Base-by-base conservation (phyloP, 208 protist species). In the Trypanosoma cruzi region DNA sequence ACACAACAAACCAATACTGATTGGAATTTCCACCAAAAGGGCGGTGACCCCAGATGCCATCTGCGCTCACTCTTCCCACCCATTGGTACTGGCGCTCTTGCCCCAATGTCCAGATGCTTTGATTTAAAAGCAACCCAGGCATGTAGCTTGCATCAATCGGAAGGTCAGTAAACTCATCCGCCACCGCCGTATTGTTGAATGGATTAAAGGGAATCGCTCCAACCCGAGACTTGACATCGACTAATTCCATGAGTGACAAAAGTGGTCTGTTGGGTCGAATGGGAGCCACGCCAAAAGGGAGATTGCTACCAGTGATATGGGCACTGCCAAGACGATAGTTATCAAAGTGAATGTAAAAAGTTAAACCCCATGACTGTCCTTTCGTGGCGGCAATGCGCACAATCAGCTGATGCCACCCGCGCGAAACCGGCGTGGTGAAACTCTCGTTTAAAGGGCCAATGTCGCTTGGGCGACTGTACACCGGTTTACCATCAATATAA, bases 201-300 rank as follows among this genome's bases (percentile, higher is more conserved):
- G 52, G 64, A 24, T 68, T 50, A 59, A 59, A 59, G n/a, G 64
- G 64, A 52, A 68, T 59, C n/a, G 52, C 64, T 24, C 64, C 52
- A 2, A 36, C 31, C 20, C 20, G 32, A 16, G 31, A 24, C 22
- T 68, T 34, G 2, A 34, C 32, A 29, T 68, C 32, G 42, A 68
- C 64, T 8, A 68, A 31, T 22, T 31, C 49, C 36, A 68, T 40
- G 6, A 68, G 64, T 32, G 64, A 48, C 4, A 32, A 16, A 26
- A 68, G 13, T 22, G 48, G 53, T 50, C 5, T 22, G 10, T 46
- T 50, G 14, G 29, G 29, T 28, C 36, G 16, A 44, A 68, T 32
- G 22, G 64, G 53, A 31, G 36, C 31, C 11, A 68, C 6, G 11
- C 49, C 31, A 49, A 31, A 31, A 4, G 64, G 64, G 2, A 68